Percentiles rank a stretch among this genome's conserved stretches.
phyloP scores from a whole-genome alignment of 2,329 filamentous ascomycete species.

The Curvularia sp. region DNA sequence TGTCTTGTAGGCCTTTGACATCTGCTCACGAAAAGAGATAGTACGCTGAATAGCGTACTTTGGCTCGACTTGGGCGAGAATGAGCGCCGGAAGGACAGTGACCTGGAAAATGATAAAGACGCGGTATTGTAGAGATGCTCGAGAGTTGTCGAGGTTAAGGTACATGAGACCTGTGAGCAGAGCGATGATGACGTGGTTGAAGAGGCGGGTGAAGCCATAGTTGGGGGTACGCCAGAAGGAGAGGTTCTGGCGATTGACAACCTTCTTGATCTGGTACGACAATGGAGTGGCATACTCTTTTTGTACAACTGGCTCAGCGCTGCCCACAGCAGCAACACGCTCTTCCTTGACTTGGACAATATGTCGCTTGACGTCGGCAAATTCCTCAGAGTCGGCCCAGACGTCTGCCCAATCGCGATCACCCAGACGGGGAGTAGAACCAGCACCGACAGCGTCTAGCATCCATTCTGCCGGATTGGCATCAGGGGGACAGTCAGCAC shows the following conservation, averaged over 20 bases:
- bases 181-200: slow-evolving; percentile 82
- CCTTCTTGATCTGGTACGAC: slow-evolving; percentile 78
- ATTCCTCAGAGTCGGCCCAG: slow-evolving; percentile 76
- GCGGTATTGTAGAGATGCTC: slow-evolving; percentile 79
- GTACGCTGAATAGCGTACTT: slow-evolving; percentile 82
- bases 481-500: slow-evolving; percentile 65
- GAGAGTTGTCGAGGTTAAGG: slow-evolving; percentile 77
- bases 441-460: slow-evolving; percentile 83
- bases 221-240: slow-evolving; percentile 87
- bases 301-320: slow-evolving; percentile 59
- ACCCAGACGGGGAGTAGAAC: slow-evolving; percentile 74
- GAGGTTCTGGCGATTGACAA: slow-evolving; percentile 75
- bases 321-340: slow-evolving; percentile 59
- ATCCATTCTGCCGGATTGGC: slow-evolving; percentile 76
- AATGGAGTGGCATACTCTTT: slow-evolving; percentile 85
- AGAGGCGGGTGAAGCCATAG: slow-evolving; percentile 87
- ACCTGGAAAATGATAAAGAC: slow-evolving; percentile 92
- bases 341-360: slow-evolving; percentile 72
- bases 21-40: slow-evolving; percentile 85
- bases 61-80: slow-evolving; percentile 82
- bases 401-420: slow-evolving; percentile 81
- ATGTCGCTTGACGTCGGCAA: slow-evolving; percentile 69
- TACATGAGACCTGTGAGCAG: slow-evolving; percentile 81
- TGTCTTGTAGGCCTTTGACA: slow-evolving; percentile 84
- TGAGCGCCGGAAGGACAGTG: slow-evolving; percentile 81